Evolutionary conservation across 331 rosid species (phyloP), one percentile per base, ranked within the genome.

Genomic region (Rosa hybrid): DNA sequence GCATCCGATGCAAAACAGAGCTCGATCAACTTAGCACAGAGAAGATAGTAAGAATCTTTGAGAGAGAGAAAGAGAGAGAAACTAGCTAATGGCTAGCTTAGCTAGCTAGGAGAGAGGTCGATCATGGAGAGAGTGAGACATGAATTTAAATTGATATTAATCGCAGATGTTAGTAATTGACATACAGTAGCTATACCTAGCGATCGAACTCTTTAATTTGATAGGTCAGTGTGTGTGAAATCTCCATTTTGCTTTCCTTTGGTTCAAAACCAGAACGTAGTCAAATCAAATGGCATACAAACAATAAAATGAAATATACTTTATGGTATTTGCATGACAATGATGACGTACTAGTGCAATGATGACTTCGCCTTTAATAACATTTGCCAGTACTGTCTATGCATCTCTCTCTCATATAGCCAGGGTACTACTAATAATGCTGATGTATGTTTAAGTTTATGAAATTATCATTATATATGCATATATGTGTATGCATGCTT

Each of bases 311-410:
- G 69, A 56, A 14, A 75, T 12, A 27, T 4, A 12, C 4, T 44
- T 20, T 46, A 44, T 71, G 45, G 69, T 65, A 74, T 84, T 74
- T 78, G 85, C 79, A 78, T 72, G 81, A 78, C 84, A 87, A 82
- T 87, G 85, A 82, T 87, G 88, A 87, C 88, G 88, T 87, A 79
- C 83, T 80, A 60, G 68, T 44, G 87, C 80, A 84, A 85, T 87
- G 85, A 87, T 87, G 74, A 64, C 72, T 69, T 82, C 17, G 83
- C 83, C 82, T 83, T 84, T 82, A 71, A 84, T 63, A 79, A 72
- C 79, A 85, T 50, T 78, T 72, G 84, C 77, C 90, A 81, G 83
- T 63, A 0, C 21, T 65, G 75, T 39, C 82, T 68, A 27, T 50
- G 45, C 21, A 69, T 77, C 60, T 59, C 78, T 72, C 67, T 74